Base-by-base conservation (phyloP, 441 rosid species). In the Mallotus repandus region DNA sequence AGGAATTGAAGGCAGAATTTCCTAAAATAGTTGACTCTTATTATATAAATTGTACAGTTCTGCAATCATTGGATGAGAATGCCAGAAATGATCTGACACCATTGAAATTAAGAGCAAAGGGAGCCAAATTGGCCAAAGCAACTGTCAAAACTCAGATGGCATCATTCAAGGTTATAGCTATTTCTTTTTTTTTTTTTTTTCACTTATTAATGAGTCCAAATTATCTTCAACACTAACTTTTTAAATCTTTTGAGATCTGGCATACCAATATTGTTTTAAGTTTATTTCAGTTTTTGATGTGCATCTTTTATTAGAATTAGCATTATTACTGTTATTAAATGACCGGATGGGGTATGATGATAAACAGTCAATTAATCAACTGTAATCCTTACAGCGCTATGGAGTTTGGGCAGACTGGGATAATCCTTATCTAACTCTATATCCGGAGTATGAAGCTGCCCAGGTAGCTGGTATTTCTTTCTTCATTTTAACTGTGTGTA, bases 341-440 rank as follows among this genome's bases (percentile, higher is more conserved):
- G 67, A 59, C 35, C 48, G 19, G 38, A 49, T 18, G 3, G 13
- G 7, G 15, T 14, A 22, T 46, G 12, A 21, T 68, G 25, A 69
- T 66, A 60, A 56, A 67, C 59, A 54, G 64, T 74, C 79, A 29
- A 57, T 21, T 60, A 53, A 63, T 70, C 58, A 50, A 53, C 48
- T 57, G 57, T 63, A 73, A 76, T 77, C 50, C 68, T 85, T 88
- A 81, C 87, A 93, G 99, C 96, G 97, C 22, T 91, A 80, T 88
- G 99, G 99, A 81, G 87, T 96, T 69, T 96, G 99, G 99, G 99
- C 97, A 70, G 92, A 91, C 81, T 96, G 99, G 98, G 85, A 78
- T 69, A 85, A 83, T 79, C 90, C 94, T 79, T 96, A 96, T 84
- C 85, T 90, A 77, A 91, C 99, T 74, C 93, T 93, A 49, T 92